Base-by-base conservation (phyloP, 2,329 filamentous ascomycete species). In the Aureobasidium melanogenum region DNA sequence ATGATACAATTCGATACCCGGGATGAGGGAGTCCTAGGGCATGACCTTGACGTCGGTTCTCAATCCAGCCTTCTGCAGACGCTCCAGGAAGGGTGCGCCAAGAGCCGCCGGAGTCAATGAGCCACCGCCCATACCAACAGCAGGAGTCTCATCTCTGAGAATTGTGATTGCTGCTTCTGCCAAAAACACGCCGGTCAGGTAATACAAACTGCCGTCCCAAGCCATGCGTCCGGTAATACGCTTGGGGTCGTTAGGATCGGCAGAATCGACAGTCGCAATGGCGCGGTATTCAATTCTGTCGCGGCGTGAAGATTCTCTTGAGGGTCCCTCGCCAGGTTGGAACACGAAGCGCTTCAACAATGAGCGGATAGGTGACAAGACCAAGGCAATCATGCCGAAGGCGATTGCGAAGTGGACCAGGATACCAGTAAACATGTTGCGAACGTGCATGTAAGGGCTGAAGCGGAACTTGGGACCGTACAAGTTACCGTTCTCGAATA, bases 91-190 rank as follows among this genome's bases (percentile, higher is more conserved):
- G 10, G 79, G 75, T 66, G 87, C 84, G 0, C 88, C 88, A 2
- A 92, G 75, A 59, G 83, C 88, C 0, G 88, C 86, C 0, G 88
- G 85, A 1, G 89, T 92, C 64, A 88, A 83, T 26, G 90, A 75
- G 2, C 88, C 88, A 19, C 88, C 88, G 1, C 78, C 78, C 14
- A 89, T 74, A 38, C 79, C 72, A 51, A 79, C 76, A 10, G 78
- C 79, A 39, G 74, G 69, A 2, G 83, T 74, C 15, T 85, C 70
- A 22, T 72, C 79, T 62, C 87, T 78, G 17, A 91, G 74, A 34
- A 92, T 76, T 0, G 84, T 84, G 41, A 82, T 74, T 4, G 87
- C 88, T 14, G 82, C 88, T 67, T 90, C 80, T 1, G 81, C 80
- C 15, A 89, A 69, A 30, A 87, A 77, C 19, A 85, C 69, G 0